These are phyloP conservation scores for Eragrostis tef DNA, from an alignment of 202 grass and related monocot genomes.

Conservation along the genomic window DNA sequence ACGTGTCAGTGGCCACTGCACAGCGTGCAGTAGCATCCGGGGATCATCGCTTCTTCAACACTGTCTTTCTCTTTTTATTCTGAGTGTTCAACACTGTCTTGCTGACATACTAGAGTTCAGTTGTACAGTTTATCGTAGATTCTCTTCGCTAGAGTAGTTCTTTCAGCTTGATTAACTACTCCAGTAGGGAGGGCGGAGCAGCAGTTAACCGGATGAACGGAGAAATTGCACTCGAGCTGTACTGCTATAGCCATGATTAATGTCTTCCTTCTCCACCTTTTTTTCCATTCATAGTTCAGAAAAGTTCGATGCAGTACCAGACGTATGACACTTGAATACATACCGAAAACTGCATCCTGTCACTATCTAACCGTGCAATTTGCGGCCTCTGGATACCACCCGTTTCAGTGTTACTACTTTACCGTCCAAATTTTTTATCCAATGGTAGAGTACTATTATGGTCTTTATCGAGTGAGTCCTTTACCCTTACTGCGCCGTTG, in stretches of 20 bases:
- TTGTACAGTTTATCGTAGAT: not conserved
- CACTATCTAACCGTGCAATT: not conserved
- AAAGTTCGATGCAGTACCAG: not conserved
- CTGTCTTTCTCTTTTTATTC: too few species aligned
- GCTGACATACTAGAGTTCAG: not conserved
- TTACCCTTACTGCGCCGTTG: not conserved
- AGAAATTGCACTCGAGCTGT: not conserved
- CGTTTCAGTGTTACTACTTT: not conserved
- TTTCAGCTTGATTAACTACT: not conserved
- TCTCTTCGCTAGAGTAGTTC: not conserved
- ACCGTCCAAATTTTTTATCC: not conserved
- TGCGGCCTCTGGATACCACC: not conserved
- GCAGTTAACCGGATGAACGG: constrained; percentile 8
- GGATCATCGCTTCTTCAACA: too few species aligned
- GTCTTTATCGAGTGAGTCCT: not conserved
- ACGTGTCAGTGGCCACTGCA: too few species aligned
- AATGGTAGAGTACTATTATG: not conserved
- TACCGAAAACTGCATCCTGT: not conserved
- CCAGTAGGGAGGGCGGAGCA: too few species aligned
- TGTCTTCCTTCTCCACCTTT: not conserved
- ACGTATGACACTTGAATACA: not conserved
- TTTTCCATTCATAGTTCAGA: not conserved
- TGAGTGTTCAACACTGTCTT: not conserved
- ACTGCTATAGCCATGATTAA: not conserved
- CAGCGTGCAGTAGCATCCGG: too few species aligned